Evolutionary conservation across 768 basidiomycete genomes (phyloP), one percentile per base, ranked within the genome.

Genomic region (Grammothele lineata): DNA sequence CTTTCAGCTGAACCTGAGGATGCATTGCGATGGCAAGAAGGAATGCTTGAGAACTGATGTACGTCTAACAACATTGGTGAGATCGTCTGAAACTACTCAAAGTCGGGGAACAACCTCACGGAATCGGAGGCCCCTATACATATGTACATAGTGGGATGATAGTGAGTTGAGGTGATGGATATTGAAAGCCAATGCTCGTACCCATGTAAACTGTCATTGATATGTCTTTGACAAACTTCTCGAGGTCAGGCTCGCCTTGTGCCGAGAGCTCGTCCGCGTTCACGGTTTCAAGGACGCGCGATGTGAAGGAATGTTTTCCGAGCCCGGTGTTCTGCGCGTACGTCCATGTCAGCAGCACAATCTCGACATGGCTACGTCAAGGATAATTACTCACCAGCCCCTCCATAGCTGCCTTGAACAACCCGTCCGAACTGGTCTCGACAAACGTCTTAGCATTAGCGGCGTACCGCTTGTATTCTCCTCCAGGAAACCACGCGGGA

Each of bases 1-100:
- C 70, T 18, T 62, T 67, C 1, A 37, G 45, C 47, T 72, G 72
- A n/a, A 62, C 61, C 2, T 66, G 61, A 3, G 69, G 73, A 25
- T 66, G 58, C 21, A 59, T 61, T 3, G 65, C 40, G 67, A 73
- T 73, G 5, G 66, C 67, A 5, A 59, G 60, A 37, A 57, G 17
- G 4, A 5, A 4, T 22, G 37, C 37, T 23, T 38, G 21, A n/a
- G n/a, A n/a, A n/a, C n/a, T n/a, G n/a, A n/a, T n/a, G n/a, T n/a
- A n/a, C n/a, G n/a, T n/a, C n/a, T n/a, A n/a, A n/a, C n/a, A n/a
- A n/a, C 37, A 38, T 21, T 8, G 37, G 21, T 5, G 37, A 38
- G 22, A 22, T 38, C 24, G 37, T 38, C 37, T 38, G 21, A 5
- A 14, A 23, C 23, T 2, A n/a, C 12, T 25, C 9, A 5, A 22